These are phyloP conservation scores for Laguncularia racemosa DNA, from an alignment of 345 rosid species.

Conservation along the genomic window DNA sequence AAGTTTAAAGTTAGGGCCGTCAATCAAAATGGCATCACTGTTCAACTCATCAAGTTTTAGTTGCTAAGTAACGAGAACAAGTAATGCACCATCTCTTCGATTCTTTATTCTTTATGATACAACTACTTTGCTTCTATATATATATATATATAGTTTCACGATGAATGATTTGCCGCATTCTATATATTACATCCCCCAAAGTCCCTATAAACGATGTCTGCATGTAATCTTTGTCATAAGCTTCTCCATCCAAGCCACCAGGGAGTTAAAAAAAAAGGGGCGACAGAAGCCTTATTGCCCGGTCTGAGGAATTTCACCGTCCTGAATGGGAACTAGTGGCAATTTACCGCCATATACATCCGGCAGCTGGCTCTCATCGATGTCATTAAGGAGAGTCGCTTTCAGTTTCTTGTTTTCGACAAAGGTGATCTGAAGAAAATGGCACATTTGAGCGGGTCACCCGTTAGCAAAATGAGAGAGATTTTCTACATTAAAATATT, in stretches of 20 bases:
- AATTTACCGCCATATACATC: slow-evolving; percentile 72
- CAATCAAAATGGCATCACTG: too few relatives aligned
- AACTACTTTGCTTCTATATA: too few relatives aligned
- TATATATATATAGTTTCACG: too few relatives aligned
- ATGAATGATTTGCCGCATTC: too few relatives aligned
- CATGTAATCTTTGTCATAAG: too few relatives aligned
- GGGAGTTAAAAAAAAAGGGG: not conserved
- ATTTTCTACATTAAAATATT: not conserved
- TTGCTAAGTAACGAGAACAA: too few relatives aligned
- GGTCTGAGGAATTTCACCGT: slow-evolving; percentile 19
- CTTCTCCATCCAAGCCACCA: not conserved
- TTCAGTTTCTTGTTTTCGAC: slow-evolving; percentile 66
- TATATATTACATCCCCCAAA: too few relatives aligned
- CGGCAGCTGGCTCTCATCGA: slow-evolving; percentile 75
- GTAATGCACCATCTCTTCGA: too few relatives aligned
- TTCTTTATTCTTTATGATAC: too few relatives aligned
- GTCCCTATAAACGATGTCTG: too few relatives aligned
- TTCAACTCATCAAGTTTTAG: too few relatives aligned
- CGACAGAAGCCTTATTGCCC: not conserved
- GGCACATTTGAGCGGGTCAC: not conserved
- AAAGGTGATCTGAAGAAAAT: slow-evolving; percentile 55
- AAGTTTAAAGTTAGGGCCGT: too few relatives aligned
- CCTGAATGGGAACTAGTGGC: slow-evolving; percentile 59
- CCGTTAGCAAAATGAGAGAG: not conserved
- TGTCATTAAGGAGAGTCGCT: slow-evolving; percentile 55